Conservation (phyloP, 2,329 filamentous ascomycete genomes). For the Cercospora canescens region DNA sequence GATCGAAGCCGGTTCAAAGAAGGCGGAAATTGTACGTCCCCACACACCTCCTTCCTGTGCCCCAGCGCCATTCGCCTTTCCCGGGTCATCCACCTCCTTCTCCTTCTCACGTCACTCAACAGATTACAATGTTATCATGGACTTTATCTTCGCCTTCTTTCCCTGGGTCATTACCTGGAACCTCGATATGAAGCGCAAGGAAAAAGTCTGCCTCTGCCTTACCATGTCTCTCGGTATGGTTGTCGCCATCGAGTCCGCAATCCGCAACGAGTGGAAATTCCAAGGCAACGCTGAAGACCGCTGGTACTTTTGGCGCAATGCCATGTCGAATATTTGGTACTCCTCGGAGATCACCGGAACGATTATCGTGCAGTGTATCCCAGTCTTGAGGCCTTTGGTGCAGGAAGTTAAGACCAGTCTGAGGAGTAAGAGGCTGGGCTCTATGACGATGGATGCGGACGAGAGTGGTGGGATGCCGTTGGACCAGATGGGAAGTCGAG, state of each 20-base stretch:
- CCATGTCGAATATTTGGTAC: conserved; percentile 51
- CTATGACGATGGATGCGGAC: conserved; percentile 11
- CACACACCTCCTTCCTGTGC: background rate
- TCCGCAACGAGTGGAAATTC: conserved; percentile 53
- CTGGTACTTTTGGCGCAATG: conserved; percentile 53
- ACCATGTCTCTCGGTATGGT: conserved; percentile 55
- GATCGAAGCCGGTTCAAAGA: conserved; percentile 51
- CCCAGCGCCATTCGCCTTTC: background rate
- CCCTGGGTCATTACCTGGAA: conserved; percentile 54
- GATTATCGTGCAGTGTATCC: conserved; percentile 57
- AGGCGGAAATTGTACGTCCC: conserved; percentile 50
- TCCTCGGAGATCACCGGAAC: conserved; percentile 56
- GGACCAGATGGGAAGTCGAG: background rate
- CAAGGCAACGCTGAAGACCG: conserved; percentile 48
- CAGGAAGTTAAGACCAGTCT: conserved; percentile 44
- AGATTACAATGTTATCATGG: conserved; percentile 58
- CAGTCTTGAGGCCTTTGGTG: conserved; percentile 52
- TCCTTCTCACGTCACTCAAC: background rate
- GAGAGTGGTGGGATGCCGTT: background rate
- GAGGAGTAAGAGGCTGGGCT: conserved; percentile 37
- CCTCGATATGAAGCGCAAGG: conserved; percentile 49
- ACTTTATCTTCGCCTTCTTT: conserved; percentile 53
- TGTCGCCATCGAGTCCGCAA: conserved; percentile 51
- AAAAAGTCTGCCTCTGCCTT: conserved; percentile 53
- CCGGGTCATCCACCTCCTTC: conserved; percentile 15